phyloP scores from a whole-genome alignment of 306 rosid species.

The Malus orientalis region DNA sequence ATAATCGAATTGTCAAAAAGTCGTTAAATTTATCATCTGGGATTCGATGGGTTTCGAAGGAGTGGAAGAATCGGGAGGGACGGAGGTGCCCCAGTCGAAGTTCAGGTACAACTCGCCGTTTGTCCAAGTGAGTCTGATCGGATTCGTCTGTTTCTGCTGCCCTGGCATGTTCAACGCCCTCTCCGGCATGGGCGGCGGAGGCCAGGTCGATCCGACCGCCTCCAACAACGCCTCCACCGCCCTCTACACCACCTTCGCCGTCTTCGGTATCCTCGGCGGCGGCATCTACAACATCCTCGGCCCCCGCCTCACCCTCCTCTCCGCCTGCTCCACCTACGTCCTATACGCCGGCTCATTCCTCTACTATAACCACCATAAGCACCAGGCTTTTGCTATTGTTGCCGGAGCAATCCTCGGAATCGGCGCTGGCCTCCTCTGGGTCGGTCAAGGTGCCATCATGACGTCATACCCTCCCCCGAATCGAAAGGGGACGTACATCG shows the following conservation, averaged over 20 bases:
- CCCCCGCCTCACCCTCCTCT: conserved; percentile 68
- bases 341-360: conserved; percentile 86
- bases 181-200: conserved; percentile 89
- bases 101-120: conserved; percentile 72
- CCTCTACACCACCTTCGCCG: conserved; percentile 62
- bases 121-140: conserved; percentile 51
- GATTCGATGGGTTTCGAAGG: conserved; percentile 38
- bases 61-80: conserved; percentile 26
- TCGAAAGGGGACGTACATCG: conserved; percentile 75
- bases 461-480: conserved; percentile 76
- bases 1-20: not conserved
- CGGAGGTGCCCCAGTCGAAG: conserved; percentile 15
- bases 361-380: conserved; percentile 69
- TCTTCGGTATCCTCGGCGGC: conserved; percentile 84
- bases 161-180: conserved; percentile 97
- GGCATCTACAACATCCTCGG: conserved; percentile 95
- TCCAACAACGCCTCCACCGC: conserved; percentile 81
- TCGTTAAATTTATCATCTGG: not conserved
- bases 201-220: conserved; percentile 65
- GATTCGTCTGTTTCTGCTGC: conserved; percentile 82
- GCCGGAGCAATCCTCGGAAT: conserved; percentile 68
- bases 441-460: conserved; percentile 86
- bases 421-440: conserved; percentile 91
- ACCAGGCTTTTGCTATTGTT: conserved; percentile 22
- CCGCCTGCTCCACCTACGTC: conserved; percentile 64